Evolutionary conservation across 2,329 filamentous ascomycete species (phyloP).

Genomic region (Fusarium sp.): DNA sequence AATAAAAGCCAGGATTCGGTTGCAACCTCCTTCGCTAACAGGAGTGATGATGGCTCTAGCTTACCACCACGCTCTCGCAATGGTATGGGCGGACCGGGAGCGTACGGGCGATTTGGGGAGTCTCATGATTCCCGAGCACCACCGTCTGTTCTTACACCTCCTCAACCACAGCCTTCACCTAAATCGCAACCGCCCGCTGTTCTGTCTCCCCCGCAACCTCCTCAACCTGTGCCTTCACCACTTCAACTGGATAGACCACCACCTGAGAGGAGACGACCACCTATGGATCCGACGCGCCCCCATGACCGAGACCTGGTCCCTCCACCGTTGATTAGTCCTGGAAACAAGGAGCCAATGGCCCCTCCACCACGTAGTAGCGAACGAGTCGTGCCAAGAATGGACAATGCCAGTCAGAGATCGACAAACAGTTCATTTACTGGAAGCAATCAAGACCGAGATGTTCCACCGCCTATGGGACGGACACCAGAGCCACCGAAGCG

Average conservation of each 20-base stretch:
- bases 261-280: constrained; percentile 76
- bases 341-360: constrained; percentile 60
- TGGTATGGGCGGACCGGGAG: constrained; percentile 59
- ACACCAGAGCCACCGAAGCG: constrained; percentile 40
- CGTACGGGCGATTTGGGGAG: constrained; percentile 58
- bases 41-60: constrained; percentile 67
- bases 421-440: constrained; percentile 49
- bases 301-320: constrained; percentile 70
- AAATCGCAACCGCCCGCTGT: constrained; percentile 45
- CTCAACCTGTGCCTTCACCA: constrained; percentile 45
- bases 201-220: constrained; percentile 43
- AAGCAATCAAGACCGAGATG: constrained; percentile 55
- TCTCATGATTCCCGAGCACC: constrained; percentile 38
- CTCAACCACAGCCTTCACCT: constrained; percentile 46
- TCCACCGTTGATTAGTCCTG: constrained; percentile 69
- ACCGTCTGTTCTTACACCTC: constrained; percentile 39
- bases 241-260: constrained; percentile 61
- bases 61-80: constrained; percentile 69
- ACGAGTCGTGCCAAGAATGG: constrained; percentile 63
- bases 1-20: constrained; percentile 74
- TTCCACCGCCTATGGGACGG: constrained; percentile 39
- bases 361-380: constrained; percentile 68
- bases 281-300: constrained; percentile 73
- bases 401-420: constrained; percentile 54
- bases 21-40: constrained; percentile 61